Evolutionary conservation across 441 rosid species (phyloP).

Genomic region (Brassica hybrid): DNA sequence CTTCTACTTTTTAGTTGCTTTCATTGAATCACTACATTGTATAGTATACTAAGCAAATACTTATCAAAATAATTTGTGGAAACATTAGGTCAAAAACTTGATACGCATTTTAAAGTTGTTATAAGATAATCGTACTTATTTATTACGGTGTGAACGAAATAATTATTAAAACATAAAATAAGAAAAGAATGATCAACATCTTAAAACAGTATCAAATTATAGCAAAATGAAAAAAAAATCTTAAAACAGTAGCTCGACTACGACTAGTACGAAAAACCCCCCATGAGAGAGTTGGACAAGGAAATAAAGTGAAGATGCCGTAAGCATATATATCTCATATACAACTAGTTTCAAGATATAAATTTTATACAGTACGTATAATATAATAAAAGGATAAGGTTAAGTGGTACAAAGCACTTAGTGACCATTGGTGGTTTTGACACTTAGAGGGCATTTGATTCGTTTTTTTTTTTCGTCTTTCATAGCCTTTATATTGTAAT

Average conservation of each 20-base stretch:
- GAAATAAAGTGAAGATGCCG: constrained; percentile 35
- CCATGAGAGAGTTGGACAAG: constrained; percentile 29
- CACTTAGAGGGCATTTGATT: constrained; percentile 40
- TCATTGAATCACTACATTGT: constrained; percentile 7
- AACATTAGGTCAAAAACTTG: constrained; percentile 7
- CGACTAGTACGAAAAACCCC: constrained; percentile 9
- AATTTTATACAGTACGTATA: neutral
- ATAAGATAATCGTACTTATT: neutral
- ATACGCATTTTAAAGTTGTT: neutral
- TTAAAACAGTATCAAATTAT: constrained; percentile 2
- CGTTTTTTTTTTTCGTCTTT: constrained; percentile 25
- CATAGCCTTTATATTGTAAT: constrained; percentile 17
- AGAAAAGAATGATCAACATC: constrained; percentile 6
- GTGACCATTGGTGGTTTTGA: constrained; percentile 34
- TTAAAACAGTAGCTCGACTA: neutral
- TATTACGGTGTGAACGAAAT: constrained; percentile 9
- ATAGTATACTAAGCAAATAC: neutral
- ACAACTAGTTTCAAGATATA: constrained; percentile 12
- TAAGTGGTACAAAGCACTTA: constrained; percentile 39
- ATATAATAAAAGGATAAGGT: constrained; percentile 33
- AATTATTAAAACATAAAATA: neutral
- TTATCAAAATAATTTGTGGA: neutral
- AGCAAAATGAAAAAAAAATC: no score
- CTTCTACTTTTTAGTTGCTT: neutral
- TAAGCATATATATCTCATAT: constrained; percentile 22